Conservation (phyloP, 352 stramenopile genomes). For the Phytophthora podocarpi region DNA sequence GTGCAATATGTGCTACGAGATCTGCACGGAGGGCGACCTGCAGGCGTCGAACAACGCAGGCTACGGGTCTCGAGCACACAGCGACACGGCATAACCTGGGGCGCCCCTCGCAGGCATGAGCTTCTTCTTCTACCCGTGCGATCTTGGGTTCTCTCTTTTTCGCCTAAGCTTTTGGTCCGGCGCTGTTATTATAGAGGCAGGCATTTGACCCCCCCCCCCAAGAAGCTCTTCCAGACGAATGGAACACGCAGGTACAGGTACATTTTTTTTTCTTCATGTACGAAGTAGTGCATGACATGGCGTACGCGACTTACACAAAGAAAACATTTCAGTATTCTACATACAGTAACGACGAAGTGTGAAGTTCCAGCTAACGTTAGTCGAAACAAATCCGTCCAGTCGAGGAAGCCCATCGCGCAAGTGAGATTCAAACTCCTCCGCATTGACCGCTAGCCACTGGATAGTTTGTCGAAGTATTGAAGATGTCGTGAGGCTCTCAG, state of each 20-base stretch:
- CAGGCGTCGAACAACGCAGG: constrained; percentile 12
- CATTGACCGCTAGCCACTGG: too few relatives aligned
- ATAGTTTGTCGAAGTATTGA: too few relatives aligned
- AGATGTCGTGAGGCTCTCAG: too few relatives aligned
- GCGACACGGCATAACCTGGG: constrained; percentile 31
- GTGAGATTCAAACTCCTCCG: too few relatives aligned
- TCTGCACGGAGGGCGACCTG: constrained; percentile 39
- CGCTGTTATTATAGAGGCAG: constrained; percentile 32
- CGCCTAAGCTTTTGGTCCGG: constrained; percentile 16
- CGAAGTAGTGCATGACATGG: constrained; percentile 30
- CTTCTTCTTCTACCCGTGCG: constrained; percentile 11
- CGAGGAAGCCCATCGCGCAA: too few relatives aligned
- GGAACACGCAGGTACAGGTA: constrained; percentile 20
- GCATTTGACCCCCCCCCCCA: constrained; percentile 10
- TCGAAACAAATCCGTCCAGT: too few relatives aligned
- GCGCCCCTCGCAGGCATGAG: neutral
- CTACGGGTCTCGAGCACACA: constrained; percentile 15
- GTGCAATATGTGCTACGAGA: constrained; percentile 77
- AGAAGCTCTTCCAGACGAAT: constrained; percentile 32
- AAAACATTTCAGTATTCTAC: constrained; percentile 25
- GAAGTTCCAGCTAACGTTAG: too few relatives aligned
- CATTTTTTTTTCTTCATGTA: constrained; percentile 33
- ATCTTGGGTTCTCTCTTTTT: constrained; percentile 4
- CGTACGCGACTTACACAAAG: constrained; percentile 13
- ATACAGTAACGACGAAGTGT: too few relatives aligned